A percentile compares a stretch with the other conserved stretches of the same genome.
phyloP scores from a whole-genome alignment of 2,329 filamentous ascomycete genomes.

The Sodiomyces alkalinus region DNA sequence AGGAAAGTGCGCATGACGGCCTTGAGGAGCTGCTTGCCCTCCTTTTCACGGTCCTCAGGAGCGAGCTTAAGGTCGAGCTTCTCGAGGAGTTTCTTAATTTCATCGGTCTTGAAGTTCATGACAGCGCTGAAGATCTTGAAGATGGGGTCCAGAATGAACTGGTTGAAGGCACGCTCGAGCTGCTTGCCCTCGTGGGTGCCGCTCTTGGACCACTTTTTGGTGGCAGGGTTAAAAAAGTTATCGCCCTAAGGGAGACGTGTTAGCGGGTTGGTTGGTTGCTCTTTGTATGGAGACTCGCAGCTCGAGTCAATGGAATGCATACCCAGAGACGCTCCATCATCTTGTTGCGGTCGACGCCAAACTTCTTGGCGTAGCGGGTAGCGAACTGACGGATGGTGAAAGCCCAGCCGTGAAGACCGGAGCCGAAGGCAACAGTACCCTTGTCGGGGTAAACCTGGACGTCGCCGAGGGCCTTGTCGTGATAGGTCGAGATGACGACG shows the following conservation, averaged over 20 bases:
- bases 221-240: conserved; percentile 99
- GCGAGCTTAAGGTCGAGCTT: conserved; percentile 94
- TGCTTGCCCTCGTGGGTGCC: conserved; percentile 69
- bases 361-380: conserved; percentile 95
- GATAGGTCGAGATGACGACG: conserved; percentile 98
- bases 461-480: conserved; percentile 92
- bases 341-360: conserved; percentile 98
- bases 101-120: conserved; percentile 98
- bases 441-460: conserved; percentile 97
- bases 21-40: conserved; percentile 97
- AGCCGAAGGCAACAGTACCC: conserved; percentile 97
- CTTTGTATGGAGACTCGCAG: background rate
- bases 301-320: conserved; percentile 40
- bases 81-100: conserved; percentile 65
- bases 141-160: conserved; percentile 99
- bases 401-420: conserved; percentile 98
- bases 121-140: conserved; percentile 96
- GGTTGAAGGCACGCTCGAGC: conserved; percentile 97
- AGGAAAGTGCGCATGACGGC: conserved; percentile 97
- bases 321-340: conserved; percentile 99
- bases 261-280: conserved; percentile 6
- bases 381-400: conserved; percentile 99
- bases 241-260: conserved; percentile 49
- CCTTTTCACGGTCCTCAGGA: conserved; percentile 75
- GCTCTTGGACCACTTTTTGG: conserved; percentile 99